Evolutionary conservation across 179 eudicot genomes (phyloP), one percentile per base, ranked within the genome.

Genomic region (Sideroxylon spinosum): DNA sequence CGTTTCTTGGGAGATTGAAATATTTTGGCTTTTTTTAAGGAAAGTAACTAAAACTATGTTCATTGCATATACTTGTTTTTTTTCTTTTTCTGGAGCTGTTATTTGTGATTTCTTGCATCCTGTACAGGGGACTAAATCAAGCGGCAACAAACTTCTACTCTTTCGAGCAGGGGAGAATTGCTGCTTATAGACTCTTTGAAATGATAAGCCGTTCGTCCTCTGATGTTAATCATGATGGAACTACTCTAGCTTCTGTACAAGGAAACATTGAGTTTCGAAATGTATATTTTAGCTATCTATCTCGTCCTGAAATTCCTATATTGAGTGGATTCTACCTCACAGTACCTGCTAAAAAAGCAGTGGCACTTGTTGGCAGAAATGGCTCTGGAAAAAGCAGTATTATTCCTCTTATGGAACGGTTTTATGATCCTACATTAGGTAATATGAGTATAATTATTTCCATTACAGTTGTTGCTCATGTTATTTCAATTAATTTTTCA

Each of bases 371-470:
- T 85, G 99, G 99, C 77, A 89, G 98, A 89, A 95, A 92, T 84
- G 99, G 99, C 49, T 95, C 99, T 12, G 99, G 99, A 14, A 95
- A 95, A 86, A 95, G 99, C 89, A 95, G 99, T 85, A 95, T 95
- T 25, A 93, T 95, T 81, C 99, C 99, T 10, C 94, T 95, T 62
- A 95, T 95, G 99, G 99, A 95, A 80, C 95, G 99, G n/a, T 95
- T 95, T 79, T 95, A 95, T 89, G 99, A 95, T 84, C 99, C 99
- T 79, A 95, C 99, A 66, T 87, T 95, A 93, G 99, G 99, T 95
- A 93, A 48, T 52, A 64, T 60, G 25, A 29, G 26, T 46, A 44
- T 63, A 11, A 55, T 69, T 70, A 22, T 16, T 61, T 52, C 65
- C 48, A 23, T 44, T 75, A 46, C 37, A 57, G 16, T 76, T 44